Conservation (phyloP, 2,329 filamentous ascomycete genomes). For the Huntiella omanensis region DNA sequence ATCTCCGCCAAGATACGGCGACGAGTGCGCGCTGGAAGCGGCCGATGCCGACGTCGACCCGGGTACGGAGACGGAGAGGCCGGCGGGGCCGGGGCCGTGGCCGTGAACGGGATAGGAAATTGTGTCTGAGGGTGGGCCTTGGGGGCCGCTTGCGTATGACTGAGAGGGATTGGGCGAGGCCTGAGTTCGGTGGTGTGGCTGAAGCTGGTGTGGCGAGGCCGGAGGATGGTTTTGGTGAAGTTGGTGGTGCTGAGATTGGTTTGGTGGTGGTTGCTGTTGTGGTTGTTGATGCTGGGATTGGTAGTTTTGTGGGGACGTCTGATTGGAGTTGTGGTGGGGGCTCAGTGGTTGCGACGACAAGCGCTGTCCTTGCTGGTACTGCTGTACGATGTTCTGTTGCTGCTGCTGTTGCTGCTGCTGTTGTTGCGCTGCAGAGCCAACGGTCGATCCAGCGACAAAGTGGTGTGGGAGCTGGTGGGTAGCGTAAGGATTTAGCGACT, state of each 20-base stretch:
- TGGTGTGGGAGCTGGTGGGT: too few species aligned
- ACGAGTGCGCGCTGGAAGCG: conserved; percentile 20
- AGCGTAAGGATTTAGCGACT: too few species aligned
- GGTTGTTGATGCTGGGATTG: not conserved
- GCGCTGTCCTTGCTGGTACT: conserved; percentile 16
- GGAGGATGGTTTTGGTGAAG: not conserved
- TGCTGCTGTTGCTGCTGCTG: not conserved
- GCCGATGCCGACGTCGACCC: conserved; percentile 21
- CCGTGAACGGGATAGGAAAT: not conserved
- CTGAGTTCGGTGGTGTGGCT: conserved; percentile 21
- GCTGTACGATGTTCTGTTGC: not conserved
- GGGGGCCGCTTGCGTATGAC: too few species aligned
- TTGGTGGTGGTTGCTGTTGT: not conserved
- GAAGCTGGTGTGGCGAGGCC: not conserved
- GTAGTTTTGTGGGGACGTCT: not conserved
- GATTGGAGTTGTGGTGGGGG: too few species aligned
- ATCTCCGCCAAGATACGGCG: conserved; percentile 44
- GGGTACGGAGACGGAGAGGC: conserved; percentile 50
- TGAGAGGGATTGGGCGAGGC: conserved; percentile 10
- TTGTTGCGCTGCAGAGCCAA: not conserved
- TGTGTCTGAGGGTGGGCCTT: conserved; percentile 24
- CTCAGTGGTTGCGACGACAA: not conserved
- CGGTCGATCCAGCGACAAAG: not conserved
- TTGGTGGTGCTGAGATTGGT: not conserved
- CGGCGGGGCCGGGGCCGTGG: not conserved